Conservation (phyloP, 2,329 filamentous ascomycete genomes). For the Salinomyces thailandicus region DNA sequence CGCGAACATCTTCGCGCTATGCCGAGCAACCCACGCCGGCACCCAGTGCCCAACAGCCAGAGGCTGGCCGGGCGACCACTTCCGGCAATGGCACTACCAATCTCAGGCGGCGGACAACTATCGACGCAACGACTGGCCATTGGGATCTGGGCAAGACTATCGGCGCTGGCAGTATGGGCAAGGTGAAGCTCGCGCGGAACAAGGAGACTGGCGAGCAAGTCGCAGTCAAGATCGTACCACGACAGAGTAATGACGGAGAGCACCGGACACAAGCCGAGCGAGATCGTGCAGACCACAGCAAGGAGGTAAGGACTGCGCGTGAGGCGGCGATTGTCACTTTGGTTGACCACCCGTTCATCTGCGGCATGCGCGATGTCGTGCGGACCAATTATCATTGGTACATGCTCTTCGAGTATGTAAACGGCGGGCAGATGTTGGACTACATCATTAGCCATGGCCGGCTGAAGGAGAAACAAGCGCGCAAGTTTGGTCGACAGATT, state of each 20-base stretch:
- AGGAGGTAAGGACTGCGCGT: conserved; percentile 87
- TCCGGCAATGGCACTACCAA: conserved; percentile 18
- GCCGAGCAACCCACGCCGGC: conserved; percentile 29
- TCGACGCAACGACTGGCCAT: conserved; percentile 80
- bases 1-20: conserved; percentile 31
- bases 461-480: conserved; percentile 93
- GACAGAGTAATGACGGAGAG: conserved; percentile 72
- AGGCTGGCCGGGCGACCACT: conserved; percentile 17
- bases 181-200: conserved; percentile 91
- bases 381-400: conserved; percentile 98
- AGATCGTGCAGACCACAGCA: conserved; percentile 87
- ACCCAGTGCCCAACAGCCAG: conserved; percentile 14
- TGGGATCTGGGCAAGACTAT: conserved; percentile 96
- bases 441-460: conserved; percentile 98
- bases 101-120: conserved; percentile 59
- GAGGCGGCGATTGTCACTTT: conserved; percentile 95
- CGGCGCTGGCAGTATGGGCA: conserved; percentile 96
- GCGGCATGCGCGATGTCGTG: conserved; percentile 87
- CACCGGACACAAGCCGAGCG: conserved; percentile 61
- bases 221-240: conserved; percentile 92
- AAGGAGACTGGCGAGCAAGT: conserved; percentile 87
- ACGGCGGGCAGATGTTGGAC: conserved; percentile 97
- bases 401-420: conserved; percentile 99
- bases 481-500: conserved; percentile 95
- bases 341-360: conserved; percentile 89